Percentiles rank a stretch among this genome's conserved stretches.
Conservation (phyloP, 257 asterid genomes). For the Cruciata laevipes region DNA sequence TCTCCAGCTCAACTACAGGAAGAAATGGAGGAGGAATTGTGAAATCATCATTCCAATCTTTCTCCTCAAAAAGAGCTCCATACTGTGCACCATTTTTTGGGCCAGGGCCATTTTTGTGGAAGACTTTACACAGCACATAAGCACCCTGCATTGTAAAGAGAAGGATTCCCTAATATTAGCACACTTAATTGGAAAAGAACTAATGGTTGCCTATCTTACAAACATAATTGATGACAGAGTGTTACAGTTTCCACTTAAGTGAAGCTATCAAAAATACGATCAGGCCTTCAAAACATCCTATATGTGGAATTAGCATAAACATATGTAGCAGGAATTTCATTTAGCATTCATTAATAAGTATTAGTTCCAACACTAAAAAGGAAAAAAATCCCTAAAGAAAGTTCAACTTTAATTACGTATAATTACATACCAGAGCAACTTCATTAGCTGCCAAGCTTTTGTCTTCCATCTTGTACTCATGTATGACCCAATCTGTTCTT, state of each 20-base stretch:
- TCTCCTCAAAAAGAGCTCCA: constrained; percentile 87
- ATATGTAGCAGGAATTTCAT: no score
- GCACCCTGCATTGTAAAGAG: constrained; percentile 41
- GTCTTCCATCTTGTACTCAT: constrained; percentile 58
- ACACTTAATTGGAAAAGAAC: not conserved
- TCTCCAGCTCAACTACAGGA: not conserved
- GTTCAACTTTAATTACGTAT: not conserved
- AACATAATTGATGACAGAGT: not conserved
- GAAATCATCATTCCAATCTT: constrained; percentile 63
- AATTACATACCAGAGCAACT: constrained; percentile 41
- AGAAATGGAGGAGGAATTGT: constrained; percentile 16
- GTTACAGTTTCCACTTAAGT: no score
- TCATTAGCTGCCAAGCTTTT: constrained; percentile 45
- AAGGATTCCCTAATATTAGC: not conserved
- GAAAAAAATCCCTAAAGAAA: not conserved
- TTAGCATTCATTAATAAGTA: not conserved
- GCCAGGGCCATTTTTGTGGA: constrained; percentile 74
- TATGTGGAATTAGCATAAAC: not conserved
- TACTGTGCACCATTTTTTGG: constrained; percentile 88
- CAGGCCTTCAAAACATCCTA: not conserved
- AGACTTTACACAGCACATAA: constrained; percentile 68
- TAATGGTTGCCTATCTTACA: not conserved
- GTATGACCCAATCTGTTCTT: constrained; percentile 81
- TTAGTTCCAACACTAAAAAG: not conserved
- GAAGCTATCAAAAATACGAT: not conserved